A percentile compares a stretch with the other conserved stretches of the same genome.
phyloP scores from a whole-genome alignment of 2,329 filamentous ascomycete genomes.

The Trichoderma aggressivum region DNA sequence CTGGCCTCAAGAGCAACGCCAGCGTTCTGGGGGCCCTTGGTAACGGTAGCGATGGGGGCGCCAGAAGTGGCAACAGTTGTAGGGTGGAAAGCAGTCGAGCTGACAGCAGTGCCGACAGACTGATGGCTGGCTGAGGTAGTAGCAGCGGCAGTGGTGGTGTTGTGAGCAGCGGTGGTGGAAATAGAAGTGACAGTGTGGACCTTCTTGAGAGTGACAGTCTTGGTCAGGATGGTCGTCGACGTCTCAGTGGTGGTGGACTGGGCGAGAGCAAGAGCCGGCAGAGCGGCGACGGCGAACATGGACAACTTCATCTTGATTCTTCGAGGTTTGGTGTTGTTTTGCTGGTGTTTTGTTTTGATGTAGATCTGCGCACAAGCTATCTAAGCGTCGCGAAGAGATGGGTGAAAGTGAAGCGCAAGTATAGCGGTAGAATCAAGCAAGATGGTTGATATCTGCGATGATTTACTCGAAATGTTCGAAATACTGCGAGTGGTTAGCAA shows the following conservation, averaged over 20 bases:
- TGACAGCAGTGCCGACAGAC: slow-evolving; percentile 17
- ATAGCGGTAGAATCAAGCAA: neutral
- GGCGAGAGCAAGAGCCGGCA: slow-evolving; percentile 54
- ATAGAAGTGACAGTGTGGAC: slow-evolving; percentile 38
- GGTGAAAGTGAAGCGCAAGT: neutral
- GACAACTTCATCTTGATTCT: slow-evolving; percentile 38
- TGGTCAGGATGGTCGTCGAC: slow-evolving; percentile 43
- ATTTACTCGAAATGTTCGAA: neutral
- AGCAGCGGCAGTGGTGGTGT: slow-evolving; percentile 36
- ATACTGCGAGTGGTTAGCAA: neutral
- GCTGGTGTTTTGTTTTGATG: slow-evolving; percentile 11
- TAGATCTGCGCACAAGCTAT: slow-evolving; percentile 27
- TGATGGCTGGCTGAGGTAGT: slow-evolving; percentile 29
- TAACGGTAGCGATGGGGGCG: slow-evolving; percentile 32
- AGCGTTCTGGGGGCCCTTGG: slow-evolving; percentile 40
- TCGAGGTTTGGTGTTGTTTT: slow-evolving; percentile 15
- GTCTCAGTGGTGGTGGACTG: slow-evolving; percentile 35
- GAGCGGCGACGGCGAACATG: slow-evolving; percentile 45
- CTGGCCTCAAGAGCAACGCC: slow-evolving; percentile 43
- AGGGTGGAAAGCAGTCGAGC: slow-evolving; percentile 23
- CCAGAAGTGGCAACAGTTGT: slow-evolving; percentile 25
- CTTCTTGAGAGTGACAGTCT: slow-evolving; percentile 50
- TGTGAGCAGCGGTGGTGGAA: slow-evolving; percentile 23
- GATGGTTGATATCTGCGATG: neutral
- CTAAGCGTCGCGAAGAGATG: slow-evolving; percentile 19